Percentiles rank a stretch among this genome's conserved stretches.
Conservation (phyloP, 164 flowering plant genomes). For the Vitis vinifera region ASM3070453v1 NC_081805.1:7565501-7566000, state of each 20-base stretch:
- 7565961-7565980: too few relatives aligned
- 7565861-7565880: too few relatives aligned
- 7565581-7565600: constrained; percentile 16
- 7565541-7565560: constrained; percentile 4
- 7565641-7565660: constrained; percentile 37
- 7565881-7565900: too few relatives aligned
- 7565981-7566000: too few relatives aligned
- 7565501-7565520: constrained; percentile 1
- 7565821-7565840: too few relatives aligned
- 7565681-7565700: constrained; percentile 21
- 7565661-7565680: constrained; percentile 29
- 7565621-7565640: constrained; percentile 30
- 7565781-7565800: constrained; percentile 31
- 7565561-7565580: constrained; percentile 27
- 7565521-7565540: constrained; percentile 14
- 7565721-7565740: constrained; percentile 15
- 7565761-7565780: constrained; percentile 13
- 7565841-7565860: too few relatives aligned
- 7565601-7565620: constrained; percentile 7
- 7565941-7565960: too few relatives aligned
- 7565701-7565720: constrained; percentile 27
- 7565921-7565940: too few relatives aligned
- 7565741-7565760: constrained; percentile 23
- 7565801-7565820: constrained; percentile 34
- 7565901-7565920: too few relatives aligned